phyloP scores from a whole-genome alignment of 306 rosid genomes.

The Argentina anserina region DNA sequence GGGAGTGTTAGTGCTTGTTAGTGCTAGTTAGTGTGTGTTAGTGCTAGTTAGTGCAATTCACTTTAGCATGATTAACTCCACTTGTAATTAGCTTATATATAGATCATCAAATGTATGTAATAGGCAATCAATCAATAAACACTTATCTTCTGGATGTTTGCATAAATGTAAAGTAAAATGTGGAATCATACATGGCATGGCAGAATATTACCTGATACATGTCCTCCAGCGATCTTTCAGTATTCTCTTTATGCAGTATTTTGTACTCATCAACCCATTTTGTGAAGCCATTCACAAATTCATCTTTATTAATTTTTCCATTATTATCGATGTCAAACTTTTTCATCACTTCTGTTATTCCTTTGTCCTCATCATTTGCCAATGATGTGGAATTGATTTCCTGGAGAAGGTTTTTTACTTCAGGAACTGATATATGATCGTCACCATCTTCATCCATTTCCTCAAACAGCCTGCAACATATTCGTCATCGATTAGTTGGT shows the following conservation, averaged over 20 bases:
- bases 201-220: neutral
- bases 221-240: conserved; percentile 3
- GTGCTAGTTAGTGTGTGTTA: too few relatives aligned
- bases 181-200: too few relatives aligned
- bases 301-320: conserved; percentile 46
- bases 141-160: neutral
- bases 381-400: conserved; percentile 28
- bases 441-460: conserved; percentile 46
- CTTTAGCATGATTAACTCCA: too few relatives aligned
- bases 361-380: conserved; percentile 31
- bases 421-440: conserved; percentile 32
- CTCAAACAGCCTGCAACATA: conserved; percentile 37
- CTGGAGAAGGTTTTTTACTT: conserved; percentile 35
- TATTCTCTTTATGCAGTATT: conserved; percentile 2
- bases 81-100: too few relatives aligned
- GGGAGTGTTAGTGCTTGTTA: too few relatives aligned
- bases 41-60: too few relatives aligned
- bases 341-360: conserved; percentile 37
- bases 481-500: neutral
- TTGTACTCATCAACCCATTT: conserved; percentile 22
- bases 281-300: conserved; percentile 52
- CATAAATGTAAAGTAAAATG: neutral
- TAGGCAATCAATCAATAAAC: too few relatives aligned
- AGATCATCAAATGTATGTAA: too few relatives aligned
- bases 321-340: conserved; percentile 45